Base-by-base conservation (phyloP, 768 basidiomycete species). In the Cystofilobasidium bisporidii region DNA sequence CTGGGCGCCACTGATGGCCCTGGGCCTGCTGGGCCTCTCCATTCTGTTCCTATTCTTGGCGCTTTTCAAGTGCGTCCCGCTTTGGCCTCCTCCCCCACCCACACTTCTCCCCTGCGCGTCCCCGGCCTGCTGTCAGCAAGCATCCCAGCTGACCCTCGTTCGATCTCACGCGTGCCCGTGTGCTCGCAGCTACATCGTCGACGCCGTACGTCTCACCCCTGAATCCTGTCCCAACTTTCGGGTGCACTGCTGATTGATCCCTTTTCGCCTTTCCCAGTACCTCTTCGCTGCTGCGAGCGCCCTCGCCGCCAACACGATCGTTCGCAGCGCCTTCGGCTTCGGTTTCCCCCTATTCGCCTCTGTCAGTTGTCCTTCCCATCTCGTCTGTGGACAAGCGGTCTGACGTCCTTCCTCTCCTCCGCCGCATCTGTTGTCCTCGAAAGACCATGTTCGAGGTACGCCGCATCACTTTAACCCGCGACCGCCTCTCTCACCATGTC, bases 281-380 rank as follows among this genome's bases (percentile, higher is more conserved):
- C 74, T 79, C 11, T 76, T 75, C 71, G 74, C 76, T 11, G 79
- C 79, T 26, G 79, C 79, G 30, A 76, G 75, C 18, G 78, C 79
- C n/a, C 71, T 80, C 14, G 76, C 79, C 0, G 75, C 75, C 20
- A 76, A 74, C 60, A 75, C 77, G 22, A 73, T 77, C 59, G 67
- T 69, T 20, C 73, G 77, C 72, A 76, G 75, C 0, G 18, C 71
- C 9, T 76, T 76, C 50, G 68, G 68, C 22, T 40, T 47, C 0
- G 61, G 60, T 3, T 63, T 62, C 48, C 65, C 65, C 18, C 22
- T 61, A 48, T 67, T 61, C 33, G 59, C 59, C 12, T 26, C 32
- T 38, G 30, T 18, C 30, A 32, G 38, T 20, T 40, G 26, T 28
- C 24, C 22, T 26, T 28, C 40, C 10, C 14, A 28, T 14, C n/a